A percentile compares a stretch with the other conserved stretches of the same genome.
phyloP scores from a whole-genome alignment of 73 alveolate genomes.

The Paramecium pentaurelia region DNA sequence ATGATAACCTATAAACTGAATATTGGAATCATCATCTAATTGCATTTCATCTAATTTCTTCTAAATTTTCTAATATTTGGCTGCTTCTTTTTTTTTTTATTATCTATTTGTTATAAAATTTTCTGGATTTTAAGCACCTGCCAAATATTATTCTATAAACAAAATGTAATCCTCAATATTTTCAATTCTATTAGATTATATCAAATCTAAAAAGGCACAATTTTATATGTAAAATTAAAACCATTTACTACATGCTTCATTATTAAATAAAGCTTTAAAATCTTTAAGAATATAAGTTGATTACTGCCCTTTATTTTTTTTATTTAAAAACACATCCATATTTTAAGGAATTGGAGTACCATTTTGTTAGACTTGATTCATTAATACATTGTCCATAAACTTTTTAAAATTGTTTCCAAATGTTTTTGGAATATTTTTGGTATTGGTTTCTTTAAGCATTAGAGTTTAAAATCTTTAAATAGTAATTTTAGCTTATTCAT shows the following conservation, averaged over 20 bases:
- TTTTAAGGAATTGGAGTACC: background rate
- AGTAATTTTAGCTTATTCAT: background rate
- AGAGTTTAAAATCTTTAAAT: background rate
- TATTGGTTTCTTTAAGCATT: background rate
- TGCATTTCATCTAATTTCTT: background rate
- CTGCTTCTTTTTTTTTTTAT: background rate
- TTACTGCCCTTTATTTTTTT: background rate
- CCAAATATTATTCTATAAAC: background rate
- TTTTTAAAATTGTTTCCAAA: background rate
- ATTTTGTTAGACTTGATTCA: background rate
- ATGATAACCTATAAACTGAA: background rate
- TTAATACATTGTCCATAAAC: background rate
- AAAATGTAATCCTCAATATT: background rate
- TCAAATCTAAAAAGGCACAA: background rate
- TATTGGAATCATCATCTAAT: background rate
- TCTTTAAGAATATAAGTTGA: background rate
- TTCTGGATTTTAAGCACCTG: background rate
- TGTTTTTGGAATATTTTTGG: constrained; percentile 25
- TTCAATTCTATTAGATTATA: background rate
- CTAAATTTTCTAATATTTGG: background rate
- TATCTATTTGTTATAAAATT: background rate
- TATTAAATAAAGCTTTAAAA: background rate
- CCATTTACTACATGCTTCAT: background rate
- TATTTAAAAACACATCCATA: background rate
- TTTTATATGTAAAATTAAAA: background rate